These are phyloP conservation scores for Geotrichum ghanense DNA, from an alignment of 805 yeast genomes.

Conservation along the genomic window DNA sequence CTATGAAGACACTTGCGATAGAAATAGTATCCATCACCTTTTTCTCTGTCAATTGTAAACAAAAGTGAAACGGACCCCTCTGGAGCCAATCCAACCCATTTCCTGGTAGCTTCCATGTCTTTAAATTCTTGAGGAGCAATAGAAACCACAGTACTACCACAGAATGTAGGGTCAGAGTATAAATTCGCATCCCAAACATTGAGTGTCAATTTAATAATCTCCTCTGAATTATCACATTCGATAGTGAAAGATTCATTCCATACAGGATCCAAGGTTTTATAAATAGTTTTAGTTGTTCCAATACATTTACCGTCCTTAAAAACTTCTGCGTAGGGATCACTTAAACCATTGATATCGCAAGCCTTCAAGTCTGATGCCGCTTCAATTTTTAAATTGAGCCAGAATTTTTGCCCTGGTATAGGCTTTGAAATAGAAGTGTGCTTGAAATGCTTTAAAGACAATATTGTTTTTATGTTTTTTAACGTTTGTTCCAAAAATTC, in stretches of 20 bases:
- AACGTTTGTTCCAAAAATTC: slow-evolving; percentile 31
- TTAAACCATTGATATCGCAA: slow-evolving; percentile 33
- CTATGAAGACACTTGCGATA: slow-evolving; percentile 66
- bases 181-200: slow-evolving; percentile 61
- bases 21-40: slow-evolving; percentile 68
- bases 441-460: slow-evolving; percentile 44
- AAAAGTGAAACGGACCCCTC: slow-evolving; percentile 59
- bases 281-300: slow-evolving; percentile 58
- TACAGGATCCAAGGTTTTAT: slow-evolving; percentile 52
- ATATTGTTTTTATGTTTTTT: slow-evolving; percentile 38
- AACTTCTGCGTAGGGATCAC: slow-evolving; percentile 47
- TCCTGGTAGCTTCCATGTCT: slow-evolving; percentile 55
- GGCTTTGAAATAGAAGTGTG: slow-evolving; percentile 3
- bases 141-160: slow-evolving; percentile 52
- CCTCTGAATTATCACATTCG: slow-evolving; percentile 57
- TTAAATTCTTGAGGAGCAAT: slow-evolving; percentile 52
- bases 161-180: slow-evolving; percentile 44
- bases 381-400: slow-evolving; percentile 55
- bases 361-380: slow-evolving; percentile 50
- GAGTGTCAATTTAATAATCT: slow-evolving; percentile 36
- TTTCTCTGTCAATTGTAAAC: slow-evolving; percentile 68
- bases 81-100: slow-evolving; percentile 47
- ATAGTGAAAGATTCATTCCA: slow-evolving; percentile 34
- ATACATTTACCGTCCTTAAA: slow-evolving; percentile 50
- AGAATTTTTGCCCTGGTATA: neutral